These are phyloP conservation scores for Nigrospora osmanthi DNA, from an alignment of 2,329 filamentous ascomycete species.

Conservation along the genomic window DNA sequence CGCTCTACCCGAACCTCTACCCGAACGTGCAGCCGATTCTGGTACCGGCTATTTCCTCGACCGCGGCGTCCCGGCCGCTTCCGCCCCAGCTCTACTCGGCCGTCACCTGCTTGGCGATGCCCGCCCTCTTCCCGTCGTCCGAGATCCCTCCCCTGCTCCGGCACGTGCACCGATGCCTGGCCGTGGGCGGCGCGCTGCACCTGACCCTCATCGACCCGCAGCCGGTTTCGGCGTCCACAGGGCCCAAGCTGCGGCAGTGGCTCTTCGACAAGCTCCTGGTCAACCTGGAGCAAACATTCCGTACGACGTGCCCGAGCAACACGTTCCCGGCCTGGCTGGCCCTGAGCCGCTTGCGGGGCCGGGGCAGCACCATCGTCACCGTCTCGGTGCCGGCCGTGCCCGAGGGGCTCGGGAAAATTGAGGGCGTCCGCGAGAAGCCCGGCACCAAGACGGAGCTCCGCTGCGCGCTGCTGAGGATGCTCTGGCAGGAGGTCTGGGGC, in stretches of 20 bases:
- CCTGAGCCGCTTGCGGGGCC: slow-evolving; percentile 42
- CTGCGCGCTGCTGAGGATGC: slow-evolving; percentile 43
- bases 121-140: slow-evolving; percentile 45
- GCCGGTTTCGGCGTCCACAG: slow-evolving; percentile 46
- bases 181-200: slow-evolving; percentile 46
- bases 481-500: slow-evolving; percentile 58
- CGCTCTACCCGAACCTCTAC: slow-evolving; percentile 31
- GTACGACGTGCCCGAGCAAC: slow-evolving; percentile 50
- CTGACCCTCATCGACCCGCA: slow-evolving; percentile 56
- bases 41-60: slow-evolving; percentile 19
- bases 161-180: slow-evolving; percentile 48
- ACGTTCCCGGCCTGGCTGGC: slow-evolving; percentile 52
- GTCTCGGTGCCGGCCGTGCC: slow-evolving; percentile 41
- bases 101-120: slow-evolving; percentile 46
- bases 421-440: slow-evolving; percentile 16
- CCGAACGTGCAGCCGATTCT: slow-evolving; percentile 24
- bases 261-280: slow-evolving; percentile 52
- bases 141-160: slow-evolving; percentile 49
- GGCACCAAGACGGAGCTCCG: slow-evolving; percentile 38
- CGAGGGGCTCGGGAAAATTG: slow-evolving; percentile 7
- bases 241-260: slow-evolving; percentile 51
- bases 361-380: slow-evolving; percentile 37
- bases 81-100: slow-evolving; percentile 35
- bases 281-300: slow-evolving; percentile 50
- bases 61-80: slow-evolving; percentile 25